Base-by-base conservation (phyloP, 2,329 filamentous ascomycete species). In the Microdochium nivale region DNA sequence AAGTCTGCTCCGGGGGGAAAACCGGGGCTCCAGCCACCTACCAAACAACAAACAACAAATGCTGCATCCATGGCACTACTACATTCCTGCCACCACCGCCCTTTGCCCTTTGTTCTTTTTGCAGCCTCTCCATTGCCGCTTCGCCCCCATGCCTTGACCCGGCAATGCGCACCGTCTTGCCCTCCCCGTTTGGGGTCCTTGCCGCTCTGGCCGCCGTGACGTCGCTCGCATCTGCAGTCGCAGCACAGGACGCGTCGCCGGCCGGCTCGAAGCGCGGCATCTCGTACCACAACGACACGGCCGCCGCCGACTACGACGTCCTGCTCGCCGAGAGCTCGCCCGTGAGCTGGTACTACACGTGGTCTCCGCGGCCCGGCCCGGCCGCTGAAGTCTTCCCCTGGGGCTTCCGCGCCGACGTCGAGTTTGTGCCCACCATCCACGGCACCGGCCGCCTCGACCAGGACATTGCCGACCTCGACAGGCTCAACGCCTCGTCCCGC, bases 321-420 rank as follows among this genome's bases (percentile, higher is more conserved):
- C 51, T 73, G 1, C 52, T 66, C 1, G 71, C 70, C 0, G 59
- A 62, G 16, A 59, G 66, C 24, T 72, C 70, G 0, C 60, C 66
- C 7, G 64, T 73, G 13, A 57, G 62, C 0, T 73, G 70, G 70
- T 73, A 73, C 55, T 73, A 71, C 51, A 73, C 68, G 0, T 73
- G 70, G 70, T 70, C 69, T 0, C 62, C 65, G 1, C 61, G 62
- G 53, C 60, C 64, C 19, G 58, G n/a, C 16, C 40, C 57, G 16
- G 53, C 57, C 3, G 52, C 48, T 5, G 53, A 55, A 16, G 53
- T 56, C 51, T 58, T 57, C 1, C 59, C 65, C 0, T 48, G 57
- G 1, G 49, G 54, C 11, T 56, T 67, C 1, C 57, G 59, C n/a
- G 50, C 55, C 13, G 56, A 59, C 1, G 47, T 70, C 19, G 55